Percentiles rank a stretch among this genome's conserved stretches.
These are phyloP conservation scores for Nakazawaea peltata DNA, from an alignment of 805 yeast species.

Conservation along the genomic window DNA sequence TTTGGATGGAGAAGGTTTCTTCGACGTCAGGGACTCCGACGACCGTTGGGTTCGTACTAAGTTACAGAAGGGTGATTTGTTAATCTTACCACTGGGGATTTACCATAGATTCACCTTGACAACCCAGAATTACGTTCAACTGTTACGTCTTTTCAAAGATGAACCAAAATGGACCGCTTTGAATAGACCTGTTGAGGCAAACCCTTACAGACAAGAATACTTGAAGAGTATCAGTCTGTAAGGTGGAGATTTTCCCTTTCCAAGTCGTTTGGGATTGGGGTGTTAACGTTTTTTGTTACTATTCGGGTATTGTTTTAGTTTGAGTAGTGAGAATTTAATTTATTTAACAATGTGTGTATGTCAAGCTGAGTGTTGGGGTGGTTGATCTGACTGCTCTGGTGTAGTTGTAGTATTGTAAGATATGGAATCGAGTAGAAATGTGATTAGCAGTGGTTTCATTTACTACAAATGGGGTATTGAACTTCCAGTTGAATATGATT, in stretches of 20 bases:
- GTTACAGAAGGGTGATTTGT: conserved; percentile 54
- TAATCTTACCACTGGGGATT: conserved; percentile 84
- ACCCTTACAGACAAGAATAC: conserved; percentile 38
- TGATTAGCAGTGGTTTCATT: no score
- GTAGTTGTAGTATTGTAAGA: no score
- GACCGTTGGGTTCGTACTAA: conserved; percentile 72
- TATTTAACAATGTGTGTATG: no score
- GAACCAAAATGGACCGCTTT: conserved; percentile 96
- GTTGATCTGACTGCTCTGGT: no score
- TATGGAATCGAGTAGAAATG: no score
- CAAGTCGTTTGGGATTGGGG: background rate
- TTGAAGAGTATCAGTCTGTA: conserved; percentile 19
- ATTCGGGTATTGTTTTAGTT: no score
- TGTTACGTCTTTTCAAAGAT: conserved; percentile 80
- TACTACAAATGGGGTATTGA: no score
- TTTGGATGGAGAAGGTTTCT: conserved; percentile 84
- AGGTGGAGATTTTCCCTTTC: no score
- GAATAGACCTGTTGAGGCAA: conserved; percentile 53
- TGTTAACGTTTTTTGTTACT: background rate
- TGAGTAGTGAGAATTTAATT: no score
- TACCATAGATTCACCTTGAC: conserved; percentile 89
- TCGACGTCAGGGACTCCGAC: conserved; percentile 69
- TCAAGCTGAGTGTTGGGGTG: no score
- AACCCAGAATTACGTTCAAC: conserved; percentile 53
- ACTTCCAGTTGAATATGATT: no score